Percentiles rank a stretch among this genome's conserved stretches.
Conservation (phyloP, 768 basidiomycete genomes). For the Mycena filopes region DNA sequence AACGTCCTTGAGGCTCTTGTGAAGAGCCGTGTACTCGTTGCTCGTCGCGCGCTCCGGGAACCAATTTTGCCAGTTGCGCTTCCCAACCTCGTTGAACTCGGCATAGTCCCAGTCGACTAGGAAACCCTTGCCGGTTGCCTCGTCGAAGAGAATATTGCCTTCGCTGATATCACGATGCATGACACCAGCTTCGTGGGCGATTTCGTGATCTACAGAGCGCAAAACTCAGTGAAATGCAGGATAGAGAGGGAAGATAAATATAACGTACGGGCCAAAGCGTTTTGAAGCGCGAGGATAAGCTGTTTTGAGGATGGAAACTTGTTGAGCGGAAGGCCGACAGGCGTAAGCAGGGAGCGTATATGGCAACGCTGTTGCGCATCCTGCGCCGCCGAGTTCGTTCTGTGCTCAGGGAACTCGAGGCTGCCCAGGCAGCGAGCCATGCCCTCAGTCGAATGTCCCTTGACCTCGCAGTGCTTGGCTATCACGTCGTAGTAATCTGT, state of each 20-base stretch:
- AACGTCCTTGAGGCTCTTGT: conserved; percentile 16
- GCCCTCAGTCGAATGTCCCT: not conserved
- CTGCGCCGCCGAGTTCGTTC: not conserved
- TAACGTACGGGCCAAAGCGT: conserved; percentile 14
- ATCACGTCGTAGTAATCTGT: conserved; percentile 25
- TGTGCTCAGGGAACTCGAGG: conserved; percentile 5
- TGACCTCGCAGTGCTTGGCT: not conserved
- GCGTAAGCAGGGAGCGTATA: conserved; percentile 11
- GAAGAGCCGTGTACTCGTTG: not conserved
- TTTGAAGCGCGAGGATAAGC: not conserved
- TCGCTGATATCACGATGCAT: conserved; percentile 27
- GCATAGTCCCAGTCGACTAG: conserved; percentile 28
- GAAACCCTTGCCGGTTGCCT: conserved; percentile 1
- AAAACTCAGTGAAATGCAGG: not conserved
- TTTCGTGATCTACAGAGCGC: not conserved
- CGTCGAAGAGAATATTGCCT: conserved; percentile 22
- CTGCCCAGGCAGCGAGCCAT: conserved; percentile 24
- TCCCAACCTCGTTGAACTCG: conserved; percentile 5
- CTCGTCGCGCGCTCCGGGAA: not conserved
- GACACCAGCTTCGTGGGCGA: conserved; percentile 20
- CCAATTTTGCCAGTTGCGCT: not conserved
- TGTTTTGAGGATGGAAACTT: not conserved
- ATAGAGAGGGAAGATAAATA: not conserved
- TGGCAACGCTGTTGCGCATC: conserved; percentile 5
- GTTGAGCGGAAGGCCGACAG: conserved; percentile 18